Conservation (phyloP, 108 stramenopile genomes). For the Skeletonema marinoi region DNA sequence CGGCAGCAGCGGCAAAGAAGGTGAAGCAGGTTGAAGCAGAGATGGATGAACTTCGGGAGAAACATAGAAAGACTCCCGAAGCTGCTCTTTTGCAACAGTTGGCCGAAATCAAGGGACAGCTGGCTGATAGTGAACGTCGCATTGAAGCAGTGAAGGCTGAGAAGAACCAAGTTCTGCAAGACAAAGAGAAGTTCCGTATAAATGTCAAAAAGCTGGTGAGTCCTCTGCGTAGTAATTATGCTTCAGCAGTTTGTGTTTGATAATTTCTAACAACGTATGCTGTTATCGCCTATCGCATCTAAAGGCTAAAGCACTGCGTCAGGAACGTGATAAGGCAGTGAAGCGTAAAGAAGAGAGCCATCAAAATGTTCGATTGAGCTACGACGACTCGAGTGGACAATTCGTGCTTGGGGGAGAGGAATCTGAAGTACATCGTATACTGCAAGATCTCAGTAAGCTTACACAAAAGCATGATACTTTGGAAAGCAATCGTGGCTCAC, state of each 20-base stretch:
- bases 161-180: slow-evolving; percentile 27
- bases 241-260: neutral
- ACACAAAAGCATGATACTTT: slow-evolving; percentile 14
- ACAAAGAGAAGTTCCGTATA: slow-evolving; percentile 53
- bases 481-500: neutral
- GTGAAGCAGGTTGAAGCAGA: slow-evolving; percentile 28
- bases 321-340: slow-evolving; percentile 26
- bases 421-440: slow-evolving; percentile 39
- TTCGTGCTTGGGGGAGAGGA: slow-evolving; percentile 33
- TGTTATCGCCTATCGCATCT: neutral
- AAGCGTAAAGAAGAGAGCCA: slow-evolving; percentile 28
- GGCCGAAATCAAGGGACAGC: slow-evolving; percentile 45
- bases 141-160: slow-evolving; percentile 38
- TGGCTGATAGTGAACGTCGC: slow-evolving; percentile 47
- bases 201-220: slow-evolving; percentile 47
- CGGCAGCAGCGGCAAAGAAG: slow-evolving; percentile 35
- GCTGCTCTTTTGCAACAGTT: slow-evolving; percentile 38
- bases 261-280: neutral
- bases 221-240: neutral
- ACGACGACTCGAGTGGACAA: slow-evolving; percentile 33
- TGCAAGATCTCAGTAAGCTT: slow-evolving; percentile 31
- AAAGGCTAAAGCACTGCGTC: slow-evolving; percentile 42
- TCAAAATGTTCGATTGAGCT: slow-evolving; percentile 41
- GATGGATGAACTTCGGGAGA: slow-evolving; percentile 40
- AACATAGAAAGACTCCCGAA: slow-evolving; percentile 50